Base-by-base conservation (phyloP, 352 stramenopile species). In the Discostella stelligera region DNA sequence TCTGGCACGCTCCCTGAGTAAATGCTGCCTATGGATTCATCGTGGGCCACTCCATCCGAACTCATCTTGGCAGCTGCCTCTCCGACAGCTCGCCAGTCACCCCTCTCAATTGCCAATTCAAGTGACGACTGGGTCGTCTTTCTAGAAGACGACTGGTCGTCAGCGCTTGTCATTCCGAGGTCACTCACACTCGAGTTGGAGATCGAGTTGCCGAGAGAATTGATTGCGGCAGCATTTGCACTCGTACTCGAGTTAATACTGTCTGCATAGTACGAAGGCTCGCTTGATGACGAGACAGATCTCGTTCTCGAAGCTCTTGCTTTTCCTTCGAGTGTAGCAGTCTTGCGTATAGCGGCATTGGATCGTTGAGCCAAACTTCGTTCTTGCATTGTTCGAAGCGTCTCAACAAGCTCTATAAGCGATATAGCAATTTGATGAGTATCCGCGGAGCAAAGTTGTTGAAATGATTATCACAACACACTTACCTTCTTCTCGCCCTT, bases 331-430 rank as follows among this genome's bases (percentile, higher is more conserved):
- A 71, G 69, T 65, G 70, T 87, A 66, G 71, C 71, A 71, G 60
- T 90, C 50, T 89, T 86, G 55, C 89, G 74, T 20, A 89, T 72
- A 2, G 85, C 86, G 11, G 79, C 77, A 25, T 84, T 70, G 6
- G 82, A 85, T 60, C 88, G 54, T 50, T 90, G 77, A 8, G 85
- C 87, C 14, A 80, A 60, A 61, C 67, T 88, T 39, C 88, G 59
- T 74, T 90, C 84, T 71, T 90, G 72, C 86, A 93, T 93, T 4
- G 80, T 91, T 70, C 87, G 63, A 6, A 93, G 76, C 5, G 88
- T 93, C 14, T 88, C 79, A 16, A 93, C 67, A 16, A 86, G 69
- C 20, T 80, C 66, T 58, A 16, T n/a, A 32, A 8, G 41, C 1
- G 41, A 13, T 48, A 3, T 11, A 30, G 10, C 9, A 44, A 52